Evolutionary conservation across 331 rosid species (phyloP), one percentile per base, ranked within the genome.

Genomic region (Prunus yedoensis): DNA sequence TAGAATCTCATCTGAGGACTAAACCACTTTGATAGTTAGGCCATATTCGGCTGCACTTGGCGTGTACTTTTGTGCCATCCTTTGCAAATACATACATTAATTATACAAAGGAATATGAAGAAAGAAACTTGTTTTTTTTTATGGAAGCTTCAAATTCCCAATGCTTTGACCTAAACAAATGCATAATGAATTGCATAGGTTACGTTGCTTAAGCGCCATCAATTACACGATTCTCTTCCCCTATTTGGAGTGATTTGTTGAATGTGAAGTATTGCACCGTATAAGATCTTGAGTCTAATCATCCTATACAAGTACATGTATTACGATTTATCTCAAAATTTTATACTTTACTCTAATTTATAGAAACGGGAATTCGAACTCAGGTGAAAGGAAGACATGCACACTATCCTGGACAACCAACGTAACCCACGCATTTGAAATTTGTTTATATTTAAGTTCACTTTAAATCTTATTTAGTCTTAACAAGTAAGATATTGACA

Each of bases 21-120:
- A 68, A 47, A 49, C 57, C 53, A 57, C 60, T 46, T 11, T 70
- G 60, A 68, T 11, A 35, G 59, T 80, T 74, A 58, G n/a, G 83
- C 79, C 52, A 66, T 30, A 30, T 71, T 73, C 59, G 23, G 53
- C 72, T 62, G 71, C 74, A 66, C 79, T 74, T 74, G 74, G 77
- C 77, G 74, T 58, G 78, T 82, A 54, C 77, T 64, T 47, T 78
- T 74, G 66, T 77, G 60, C 61, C 85, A 43, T 59, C 64, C 68
- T 64, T 74, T 28, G 65, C 58, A 66, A 54, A 75, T 72, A 54
- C 56, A 65, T 65, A 1, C 54, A 12, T 65, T 17, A 60, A 28
- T 28, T 18, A 18, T 30, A 18, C n/a, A 65, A 38, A 2, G 10
- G 30, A 65, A 41, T 41, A 6, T 2, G 28, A 65, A 10, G 11